Conservation (phyloP, 139 green algal genomes). For the Tetraselmis chui region DNA sequence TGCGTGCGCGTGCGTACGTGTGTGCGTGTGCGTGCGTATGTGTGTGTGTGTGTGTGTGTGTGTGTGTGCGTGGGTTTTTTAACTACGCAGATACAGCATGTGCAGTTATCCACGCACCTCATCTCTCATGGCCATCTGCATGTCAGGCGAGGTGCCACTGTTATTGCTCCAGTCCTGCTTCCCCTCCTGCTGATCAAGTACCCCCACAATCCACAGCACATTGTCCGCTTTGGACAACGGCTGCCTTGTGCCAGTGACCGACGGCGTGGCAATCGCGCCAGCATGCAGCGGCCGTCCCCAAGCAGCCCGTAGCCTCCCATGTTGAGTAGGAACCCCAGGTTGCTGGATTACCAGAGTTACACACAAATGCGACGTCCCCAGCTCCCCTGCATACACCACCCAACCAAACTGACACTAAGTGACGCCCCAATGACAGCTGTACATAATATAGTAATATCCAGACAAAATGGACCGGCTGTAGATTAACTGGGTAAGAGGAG, state of each 20-base stretch:
- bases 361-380: slow-evolving; percentile 47
- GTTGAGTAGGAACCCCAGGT: slow-evolving; percentile 13
- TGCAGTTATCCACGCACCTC: no score
- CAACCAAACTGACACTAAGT: no score
- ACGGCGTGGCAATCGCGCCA: not conserved
- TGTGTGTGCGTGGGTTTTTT: no score
- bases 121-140: slow-evolving; percentile 3
- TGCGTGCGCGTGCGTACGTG: no score
- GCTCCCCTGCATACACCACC: not conserved
- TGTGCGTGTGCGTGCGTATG: no score
- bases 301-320: not conserved
- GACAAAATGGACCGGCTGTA: no score
- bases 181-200: not conserved
- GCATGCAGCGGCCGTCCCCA: not conserved
- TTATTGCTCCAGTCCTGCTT: not conserved
- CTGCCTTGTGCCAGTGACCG: not conserved
- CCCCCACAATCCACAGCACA: slow-evolving; percentile 44
- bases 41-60: no score
- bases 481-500: no score
- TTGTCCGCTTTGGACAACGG: not conserved
- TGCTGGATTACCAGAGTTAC: slow-evolving; percentile 53
- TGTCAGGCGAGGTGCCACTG: not conserved
- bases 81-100: no score
- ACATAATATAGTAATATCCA: no score
- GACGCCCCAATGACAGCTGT: no score